phyloP scores from a whole-genome alignment of 805 yeast genomes.

The Limtongozyma cylindracea region DNA sequence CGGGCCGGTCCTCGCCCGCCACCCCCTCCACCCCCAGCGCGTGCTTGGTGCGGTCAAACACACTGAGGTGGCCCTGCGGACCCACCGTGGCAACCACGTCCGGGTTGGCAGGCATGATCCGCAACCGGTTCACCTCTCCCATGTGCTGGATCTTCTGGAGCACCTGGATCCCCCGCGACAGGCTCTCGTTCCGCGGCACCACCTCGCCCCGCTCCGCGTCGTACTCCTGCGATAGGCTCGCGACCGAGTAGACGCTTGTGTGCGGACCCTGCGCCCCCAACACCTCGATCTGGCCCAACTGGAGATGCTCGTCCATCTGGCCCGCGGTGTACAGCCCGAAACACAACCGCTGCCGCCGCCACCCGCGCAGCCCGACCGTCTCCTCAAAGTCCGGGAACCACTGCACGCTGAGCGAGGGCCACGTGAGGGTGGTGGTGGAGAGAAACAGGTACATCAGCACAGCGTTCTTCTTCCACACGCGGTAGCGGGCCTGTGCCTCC shows the following conservation, averaged over 20 bases:
- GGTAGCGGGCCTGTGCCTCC: slow-evolving; percentile 14
- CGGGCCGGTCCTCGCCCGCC: slow-evolving; percentile 6
- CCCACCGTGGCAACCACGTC: slow-evolving; percentile 55
- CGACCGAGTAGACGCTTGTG: slow-evolving; percentile 11
- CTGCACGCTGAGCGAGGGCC: slow-evolving; percentile 39
- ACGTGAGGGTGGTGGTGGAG: slow-evolving; percentile 23
- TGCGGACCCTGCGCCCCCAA: slow-evolving; percentile 9
- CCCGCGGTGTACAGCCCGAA: slow-evolving; percentile 4
- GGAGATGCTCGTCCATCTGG: slow-evolving; percentile 4
- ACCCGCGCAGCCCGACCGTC: too few relatives aligned
- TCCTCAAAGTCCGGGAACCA: slow-evolving; percentile 29
- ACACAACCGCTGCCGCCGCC: slow-evolving; percentile 4
- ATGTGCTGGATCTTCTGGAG: slow-evolving; percentile 37
- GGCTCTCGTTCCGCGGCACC: slow-evolving; percentile 5
- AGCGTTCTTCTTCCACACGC: slow-evolving; percentile 36
- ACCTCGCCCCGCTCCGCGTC: slow-evolving; percentile 14
- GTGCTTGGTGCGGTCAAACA: slow-evolving; percentile 74
- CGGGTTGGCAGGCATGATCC: slow-evolving; percentile 69
- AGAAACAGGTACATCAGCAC: slow-evolving; percentile 27
- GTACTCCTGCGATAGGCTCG: slow-evolving; percentile 8
- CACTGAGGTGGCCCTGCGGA: slow-evolving; percentile 32
- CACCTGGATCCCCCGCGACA: slow-evolving; percentile 5
- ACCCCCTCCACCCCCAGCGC: slow-evolving; percentile 8
- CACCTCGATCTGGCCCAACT: slow-evolving; percentile 10
- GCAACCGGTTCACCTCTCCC: slow-evolving; percentile 52